phyloP scores from a whole-genome alignment of 164 flowering plant genomes.

The Echeveria elegans region DNA sequence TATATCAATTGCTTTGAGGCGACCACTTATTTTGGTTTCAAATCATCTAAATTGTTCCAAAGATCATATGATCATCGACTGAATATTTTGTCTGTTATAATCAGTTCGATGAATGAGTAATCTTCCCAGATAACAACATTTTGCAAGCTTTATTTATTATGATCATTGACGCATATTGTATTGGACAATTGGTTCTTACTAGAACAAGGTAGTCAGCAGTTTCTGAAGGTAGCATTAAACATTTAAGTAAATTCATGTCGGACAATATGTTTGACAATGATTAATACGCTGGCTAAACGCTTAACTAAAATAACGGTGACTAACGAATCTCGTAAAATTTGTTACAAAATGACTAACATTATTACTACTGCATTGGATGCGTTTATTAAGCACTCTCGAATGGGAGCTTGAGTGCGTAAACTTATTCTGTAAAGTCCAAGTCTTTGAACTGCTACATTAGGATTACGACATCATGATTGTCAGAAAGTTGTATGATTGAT shows the following conservation, averaged over 20 bases:
- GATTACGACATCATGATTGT: background rate
- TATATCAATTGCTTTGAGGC: constrained; percentile 14
- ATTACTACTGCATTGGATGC: background rate
- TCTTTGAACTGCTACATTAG: background rate
- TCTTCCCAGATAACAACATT: background rate
- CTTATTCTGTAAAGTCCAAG: background rate
- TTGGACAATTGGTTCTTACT: background rate
- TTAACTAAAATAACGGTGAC: background rate
- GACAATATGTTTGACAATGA: background rate
- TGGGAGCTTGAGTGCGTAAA: background rate
- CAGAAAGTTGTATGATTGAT: background rate
- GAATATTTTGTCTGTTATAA: background rate
- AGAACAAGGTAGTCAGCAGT: background rate
- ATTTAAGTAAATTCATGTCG: background rate
- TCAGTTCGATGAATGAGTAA: background rate
- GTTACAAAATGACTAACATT: background rate
- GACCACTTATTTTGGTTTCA: constrained; percentile 1
- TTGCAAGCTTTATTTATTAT: background rate
- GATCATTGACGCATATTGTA: no score
- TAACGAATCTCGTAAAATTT: background rate
- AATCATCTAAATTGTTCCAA: background rate
- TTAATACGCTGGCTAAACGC: background rate
- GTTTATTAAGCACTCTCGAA: background rate
- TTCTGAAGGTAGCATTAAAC: background rate
- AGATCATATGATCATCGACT: background rate